Evolutionary conservation across 805 yeast genomes (phyloP), one percentile per base, ranked within the genome.

Genomic region (Phaffomyces thermotolerans): DNA sequence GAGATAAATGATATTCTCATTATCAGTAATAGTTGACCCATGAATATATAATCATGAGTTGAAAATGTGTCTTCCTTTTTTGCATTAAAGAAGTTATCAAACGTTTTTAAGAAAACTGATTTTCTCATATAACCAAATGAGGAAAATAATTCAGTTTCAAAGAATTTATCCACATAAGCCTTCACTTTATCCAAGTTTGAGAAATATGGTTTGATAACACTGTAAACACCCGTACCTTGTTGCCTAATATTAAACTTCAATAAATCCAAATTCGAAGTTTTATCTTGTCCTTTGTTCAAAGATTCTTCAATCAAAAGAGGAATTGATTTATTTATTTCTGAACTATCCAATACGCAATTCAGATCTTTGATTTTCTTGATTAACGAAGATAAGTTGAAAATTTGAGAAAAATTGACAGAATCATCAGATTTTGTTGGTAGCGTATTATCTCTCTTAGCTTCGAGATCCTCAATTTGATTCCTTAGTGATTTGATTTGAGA

Each of bases 1-100:
- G 55, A 52, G 13, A 52, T 17, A 31, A 40, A 49, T 3, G 48
- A 38, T 18, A 52, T 44, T 40, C 53, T 41, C 48, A 52, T 44
- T 15, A 52, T 38, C 14, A 48, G 20, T 18, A 50, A 37, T 10
- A 52, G 29, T 20, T 50, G 53, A 3, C 52, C 53, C 15, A 48
- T 20, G 23, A 52, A 52, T 13, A 48, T 24, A 22, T 48, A 46
- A 14, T 52, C 46, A 10, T 15, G 24, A 12, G 36, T 39, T 24
- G 40, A 22, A 10, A 36, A 27, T 18, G 23, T 32, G 8, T 22
- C 36, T 15, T 31, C 17, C 4, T n/a, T 43, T 31, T 34, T 36
- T 30, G 22, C 13, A n/a, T 10, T 23, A 36, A 39, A 50, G 20
- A 50, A 40, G 15, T 44, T 23, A 8, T 46, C 40, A 22, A 50